Evolutionary conservation across 805 yeast genomes (phyloP).

Genomic region (Metschnikowia corniflorae): DNA sequence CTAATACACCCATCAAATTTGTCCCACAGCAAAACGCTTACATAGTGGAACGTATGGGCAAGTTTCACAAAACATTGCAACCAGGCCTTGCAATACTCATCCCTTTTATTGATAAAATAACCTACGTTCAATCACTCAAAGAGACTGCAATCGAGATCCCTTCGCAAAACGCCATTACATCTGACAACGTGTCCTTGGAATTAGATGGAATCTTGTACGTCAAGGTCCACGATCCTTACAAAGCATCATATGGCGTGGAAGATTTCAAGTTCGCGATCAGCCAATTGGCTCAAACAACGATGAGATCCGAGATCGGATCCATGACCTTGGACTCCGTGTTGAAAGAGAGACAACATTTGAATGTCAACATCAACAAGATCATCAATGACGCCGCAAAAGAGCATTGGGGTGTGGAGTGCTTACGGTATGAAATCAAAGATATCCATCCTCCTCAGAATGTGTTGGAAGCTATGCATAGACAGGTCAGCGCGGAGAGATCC

Average conservation of each 20-base stretch:
- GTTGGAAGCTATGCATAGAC: conserved; percentile 87
- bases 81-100: conserved; percentile 76
- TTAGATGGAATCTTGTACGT: conserved; percentile 82
- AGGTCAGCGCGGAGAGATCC: conserved; percentile 83
- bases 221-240: conserved; percentile 74
- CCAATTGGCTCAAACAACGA: conserved; percentile 85
- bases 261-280: conserved; percentile 82
- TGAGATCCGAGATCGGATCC: conserved; percentile 87
- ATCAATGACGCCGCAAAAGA: conserved; percentile 80
- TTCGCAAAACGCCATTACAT: conserved; percentile 77
- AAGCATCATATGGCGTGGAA: conserved; percentile 85
- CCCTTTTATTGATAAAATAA: conserved; percentile 72
- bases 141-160: conserved; percentile 86
- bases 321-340: conserved; percentile 74
- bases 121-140: conserved; percentile 77
- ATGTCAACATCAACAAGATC: conserved; percentile 68
- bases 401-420: conserved; percentile 78
- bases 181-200: conserved; percentile 80
- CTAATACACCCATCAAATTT: conserved; percentile 69
- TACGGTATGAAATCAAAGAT: conserved; percentile 83
- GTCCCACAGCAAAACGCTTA: conserved; percentile 91
- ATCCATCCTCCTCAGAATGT: conserved; percentile 85
- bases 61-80: conserved; percentile 58
- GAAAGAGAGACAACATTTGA: conserved; percentile 70
- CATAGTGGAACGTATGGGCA: conserved; percentile 90